Base-by-base conservation (phyloP, 129 eudicot species). In the Kitagawia praeruptora region DNA sequence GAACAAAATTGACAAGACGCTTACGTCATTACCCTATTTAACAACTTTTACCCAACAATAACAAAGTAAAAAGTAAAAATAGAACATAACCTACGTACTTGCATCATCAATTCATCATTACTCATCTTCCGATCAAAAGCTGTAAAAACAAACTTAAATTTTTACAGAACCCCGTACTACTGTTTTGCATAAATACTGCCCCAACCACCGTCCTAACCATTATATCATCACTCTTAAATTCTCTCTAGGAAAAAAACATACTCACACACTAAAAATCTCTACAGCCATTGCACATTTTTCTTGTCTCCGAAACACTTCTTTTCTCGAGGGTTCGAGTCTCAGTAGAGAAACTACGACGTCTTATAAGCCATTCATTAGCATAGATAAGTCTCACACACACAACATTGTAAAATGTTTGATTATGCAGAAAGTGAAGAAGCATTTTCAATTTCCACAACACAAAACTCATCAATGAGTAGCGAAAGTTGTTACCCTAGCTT, bases 381-480 rank as follows among this genome's bases (percentile, higher is more conserved):
- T 47, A 12, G 4, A 47, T 11, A 47, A 47, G 53, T 47, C 53
- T 15, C 23, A 3, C 19, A 0, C 5, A 49, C 2, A 21, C 1
- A 54, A 31, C 25, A 56, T 54, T 9, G 21, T 14, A 84, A 79
- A 38, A 87, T 87, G 90, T 82, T 82, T 45, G 82, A 56, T 8
- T 56, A 23, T 56, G 70, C 80, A 3, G 89, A 80, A 80, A 81
- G 83, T 11, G 87, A 78, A 77, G 87, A 80, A 38, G 76, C 83
- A 56, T 56, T 77, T 27, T 78, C 83, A 31, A 70, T 80, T 21
- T 78, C 76, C 66, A 64, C 67, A 64, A 82, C 16, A 75, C 83
- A 42, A 85, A 44, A 81, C 86, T 58, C 82, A 84, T 88, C 93
- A 42, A 91, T 89, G 97, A 91, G 93, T 75, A 88, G 87, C 70